Percentiles rank a stretch among this genome's conserved stretches.
phyloP scores from a whole-genome alignment of 176 grass and related monocot genomes.

The Triticum monococcum region DNA sequence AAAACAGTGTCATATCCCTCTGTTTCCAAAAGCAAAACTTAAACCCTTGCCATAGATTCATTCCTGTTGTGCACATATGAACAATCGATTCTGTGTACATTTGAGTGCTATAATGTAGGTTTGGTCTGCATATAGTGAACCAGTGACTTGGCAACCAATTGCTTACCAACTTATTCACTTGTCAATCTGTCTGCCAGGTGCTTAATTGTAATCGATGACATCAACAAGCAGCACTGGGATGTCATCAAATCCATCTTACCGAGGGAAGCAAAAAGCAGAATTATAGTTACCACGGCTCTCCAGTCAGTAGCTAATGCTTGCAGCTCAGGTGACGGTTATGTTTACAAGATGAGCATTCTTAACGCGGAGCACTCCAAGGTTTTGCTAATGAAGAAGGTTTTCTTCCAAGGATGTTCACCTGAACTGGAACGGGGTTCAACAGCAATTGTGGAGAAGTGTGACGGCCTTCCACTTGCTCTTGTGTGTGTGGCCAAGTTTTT shows the following conservation, averaged over 20 bases:
- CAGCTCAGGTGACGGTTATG: background rate
- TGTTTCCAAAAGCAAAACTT: background rate
- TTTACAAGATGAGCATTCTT: constrained; percentile 19
- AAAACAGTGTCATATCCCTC: background rate
- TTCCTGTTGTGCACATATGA: background rate
- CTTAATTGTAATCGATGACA: constrained; percentile 37
- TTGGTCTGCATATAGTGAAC: background rate
- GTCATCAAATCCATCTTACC: background rate
- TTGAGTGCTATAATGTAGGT: background rate
- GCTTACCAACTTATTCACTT: background rate
- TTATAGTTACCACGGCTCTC: constrained; percentile 15
- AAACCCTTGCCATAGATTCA: background rate
- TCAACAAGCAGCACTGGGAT: background rate
- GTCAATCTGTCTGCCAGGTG: background rate
- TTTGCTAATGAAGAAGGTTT: background rate
- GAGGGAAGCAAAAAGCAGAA: background rate
- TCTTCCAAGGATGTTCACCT: background rate
- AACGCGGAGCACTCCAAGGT: constrained; percentile 6
- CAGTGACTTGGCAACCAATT: background rate
- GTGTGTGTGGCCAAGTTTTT: background rate
- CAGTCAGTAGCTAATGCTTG: background rate
- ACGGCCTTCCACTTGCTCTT: constrained; percentile 25
- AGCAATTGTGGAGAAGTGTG: background rate
- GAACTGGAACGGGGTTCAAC: background rate
- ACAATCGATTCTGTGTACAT: background rate